Conservation (phyloP, 2,329 filamentous ascomycete species). For the Cladosporium sp. region DNA sequence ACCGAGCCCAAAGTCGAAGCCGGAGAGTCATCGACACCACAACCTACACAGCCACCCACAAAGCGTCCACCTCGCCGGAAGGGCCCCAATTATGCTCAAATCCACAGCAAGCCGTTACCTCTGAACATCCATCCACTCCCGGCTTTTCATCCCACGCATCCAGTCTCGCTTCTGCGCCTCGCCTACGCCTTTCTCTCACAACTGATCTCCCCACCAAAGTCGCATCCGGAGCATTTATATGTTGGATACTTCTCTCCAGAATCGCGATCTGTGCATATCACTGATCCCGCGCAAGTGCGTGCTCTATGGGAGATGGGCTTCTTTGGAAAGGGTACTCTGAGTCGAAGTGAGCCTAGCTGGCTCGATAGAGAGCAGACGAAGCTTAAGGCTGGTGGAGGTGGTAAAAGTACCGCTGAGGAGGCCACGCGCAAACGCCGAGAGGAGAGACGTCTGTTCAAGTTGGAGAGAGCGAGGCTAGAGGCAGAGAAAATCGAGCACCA, state of each 20-base stretch:
- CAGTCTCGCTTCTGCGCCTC: slow-evolving; percentile 80
- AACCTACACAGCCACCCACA: slow-evolving; percentile 24
- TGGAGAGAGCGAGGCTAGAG: slow-evolving; percentile 86
- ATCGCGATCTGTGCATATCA: slow-evolving; percentile 82
- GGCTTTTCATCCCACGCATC: slow-evolving; percentile 86
- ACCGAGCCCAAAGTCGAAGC: neutral
- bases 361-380: slow-evolving; percentile 76
- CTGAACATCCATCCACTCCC: slow-evolving; percentile 81
- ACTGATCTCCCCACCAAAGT: slow-evolving; percentile 62
- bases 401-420: slow-evolving; percentile 70
- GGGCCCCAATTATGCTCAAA: slow-evolving; percentile 65
- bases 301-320: slow-evolving; percentile 96
- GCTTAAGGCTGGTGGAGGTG: slow-evolving; percentile 43
- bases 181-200: slow-evolving; percentile 75
- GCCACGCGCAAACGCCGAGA: slow-evolving; percentile 73
- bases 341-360: slow-evolving; percentile 94
- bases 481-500: slow-evolving; percentile 68
- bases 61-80: slow-evolving; percentile 28
- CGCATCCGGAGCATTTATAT: slow-evolving; percentile 65
- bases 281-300: slow-evolving; percentile 70
- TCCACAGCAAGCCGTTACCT: slow-evolving; percentile 80
- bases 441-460: slow-evolving; percentile 80
- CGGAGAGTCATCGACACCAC: slow-evolving; percentile 15
- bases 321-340: slow-evolving; percentile 90
- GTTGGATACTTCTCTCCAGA: slow-evolving; percentile 76